phyloP scores from a whole-genome alignment of 192 early-diverging fungal species.

The Podila minutissima region DNA sequence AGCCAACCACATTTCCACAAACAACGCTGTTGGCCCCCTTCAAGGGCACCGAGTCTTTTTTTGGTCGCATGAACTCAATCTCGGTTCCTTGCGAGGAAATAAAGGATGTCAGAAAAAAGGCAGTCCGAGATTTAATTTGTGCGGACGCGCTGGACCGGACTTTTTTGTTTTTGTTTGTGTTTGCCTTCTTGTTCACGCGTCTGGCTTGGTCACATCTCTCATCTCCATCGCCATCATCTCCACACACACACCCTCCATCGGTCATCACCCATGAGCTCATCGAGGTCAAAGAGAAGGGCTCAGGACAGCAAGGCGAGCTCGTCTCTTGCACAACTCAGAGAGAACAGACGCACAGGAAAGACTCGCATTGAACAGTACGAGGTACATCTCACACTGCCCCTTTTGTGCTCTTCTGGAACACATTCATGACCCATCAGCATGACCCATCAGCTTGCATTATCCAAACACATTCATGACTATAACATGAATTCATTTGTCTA shows the following conservation, averaged over 20 bases:
- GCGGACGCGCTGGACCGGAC: background rate
- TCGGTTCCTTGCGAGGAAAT: background rate
- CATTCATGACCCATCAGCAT: too few species aligned
- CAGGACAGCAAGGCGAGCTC: conserved; percentile 11
- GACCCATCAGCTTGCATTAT: too few species aligned
- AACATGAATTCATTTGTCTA: background rate
- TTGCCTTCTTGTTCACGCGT: conserved; percentile 1
- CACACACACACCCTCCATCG: background rate
- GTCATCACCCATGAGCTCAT: conserved; percentile 16
- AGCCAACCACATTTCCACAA: too few species aligned
- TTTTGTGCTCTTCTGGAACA: background rate
- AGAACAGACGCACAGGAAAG: conserved; percentile 19
- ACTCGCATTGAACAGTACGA: conserved; percentile 46
- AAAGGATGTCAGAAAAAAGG: background rate
- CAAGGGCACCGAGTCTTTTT: too few species aligned
- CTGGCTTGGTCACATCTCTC: background rate
- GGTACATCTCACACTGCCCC: conserved; percentile 10
- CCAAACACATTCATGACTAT: background rate
- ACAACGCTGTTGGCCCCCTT: too few species aligned
- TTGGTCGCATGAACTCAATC: too few species aligned
- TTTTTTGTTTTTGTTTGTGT: conserved; percentile 1
- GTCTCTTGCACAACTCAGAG: conserved; percentile 20
- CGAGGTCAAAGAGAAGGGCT: conserved; percentile 39
- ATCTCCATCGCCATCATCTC: background rate
- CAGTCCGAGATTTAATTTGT: background rate